Conservation (phyloP, 2,329 filamentous ascomycete species). For the Calycina herbarum region DNA sequence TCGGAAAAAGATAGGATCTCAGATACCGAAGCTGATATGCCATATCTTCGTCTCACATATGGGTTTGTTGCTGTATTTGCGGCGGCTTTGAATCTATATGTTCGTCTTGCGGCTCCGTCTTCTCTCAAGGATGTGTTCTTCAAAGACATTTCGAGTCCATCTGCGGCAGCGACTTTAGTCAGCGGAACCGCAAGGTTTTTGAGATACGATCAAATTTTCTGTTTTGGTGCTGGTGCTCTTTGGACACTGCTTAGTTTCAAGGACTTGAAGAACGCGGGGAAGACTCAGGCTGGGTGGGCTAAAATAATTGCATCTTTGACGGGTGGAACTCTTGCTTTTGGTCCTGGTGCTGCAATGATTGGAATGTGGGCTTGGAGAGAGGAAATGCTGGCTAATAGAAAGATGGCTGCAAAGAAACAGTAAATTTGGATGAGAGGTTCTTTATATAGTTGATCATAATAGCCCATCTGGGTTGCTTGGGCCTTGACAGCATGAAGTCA, state of each 20-base stretch:
- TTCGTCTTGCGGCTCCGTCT: conserved; percentile 21
- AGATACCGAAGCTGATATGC: conserved; percentile 31
- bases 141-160: conserved; percentile 7
- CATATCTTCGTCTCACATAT: conserved; percentile 31
- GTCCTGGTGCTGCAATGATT: conserved; percentile 37
- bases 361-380: conserved; percentile 40
- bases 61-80: conserved; percentile 19
- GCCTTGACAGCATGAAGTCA: background rate
- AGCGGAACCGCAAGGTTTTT: conserved; percentile 12
- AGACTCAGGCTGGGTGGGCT: conserved; percentile 30
- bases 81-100: conserved; percentile 23
- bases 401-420: conserved; percentile 1
- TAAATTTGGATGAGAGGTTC: background rate
- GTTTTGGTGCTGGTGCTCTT: conserved; percentile 29
- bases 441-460: background rate
- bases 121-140: conserved; percentile 13
- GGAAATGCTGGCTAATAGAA: conserved; percentile 33
- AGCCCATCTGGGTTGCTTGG: background rate
- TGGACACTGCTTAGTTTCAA: conserved; percentile 38
- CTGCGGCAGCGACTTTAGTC: conserved; percentile 9
- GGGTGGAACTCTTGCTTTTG: conserved; percentile 26
- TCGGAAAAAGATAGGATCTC: conserved; percentile 22
- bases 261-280: conserved; percentile 39
- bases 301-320: conserved; percentile 27
- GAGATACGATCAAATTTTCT: conserved; percentile 29